Evolutionary conservation across 345 rosid genomes (phyloP).

Genomic region (Salix koriyanagi): DNA sequence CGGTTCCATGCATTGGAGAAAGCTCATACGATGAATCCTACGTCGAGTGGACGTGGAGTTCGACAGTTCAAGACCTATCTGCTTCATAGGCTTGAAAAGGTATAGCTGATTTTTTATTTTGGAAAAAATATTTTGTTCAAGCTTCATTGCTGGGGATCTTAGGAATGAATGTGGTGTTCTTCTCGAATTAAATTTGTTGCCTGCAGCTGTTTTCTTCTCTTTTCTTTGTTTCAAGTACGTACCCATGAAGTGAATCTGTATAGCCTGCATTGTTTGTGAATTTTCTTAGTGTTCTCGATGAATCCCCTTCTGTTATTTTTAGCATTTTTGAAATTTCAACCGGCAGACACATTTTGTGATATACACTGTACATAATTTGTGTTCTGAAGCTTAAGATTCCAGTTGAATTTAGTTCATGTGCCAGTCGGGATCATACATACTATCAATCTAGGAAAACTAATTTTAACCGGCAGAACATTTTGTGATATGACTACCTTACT

Average conservation of each 20-base stretch:
- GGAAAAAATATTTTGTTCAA: not conserved
- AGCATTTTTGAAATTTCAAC: not conserved
- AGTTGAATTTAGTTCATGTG: not conserved
- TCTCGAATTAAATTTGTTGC: not conserved
- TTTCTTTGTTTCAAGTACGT: not conserved
- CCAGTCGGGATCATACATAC: too few relatives aligned
- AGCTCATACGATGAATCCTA: constrained; percentile 70
- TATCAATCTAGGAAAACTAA: not conserved
- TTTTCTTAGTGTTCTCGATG: not conserved
- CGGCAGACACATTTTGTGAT: not conserved
- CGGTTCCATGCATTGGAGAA: constrained; percentile 89
- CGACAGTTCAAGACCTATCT: constrained; percentile 92
- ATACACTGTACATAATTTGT: not conserved
- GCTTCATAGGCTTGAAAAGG: constrained; percentile 76
- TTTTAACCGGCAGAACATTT: too few relatives aligned
- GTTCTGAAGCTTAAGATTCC: not conserved
- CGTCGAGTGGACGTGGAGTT: constrained; percentile 71
- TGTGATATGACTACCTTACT: not conserved
- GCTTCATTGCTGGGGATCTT: not conserved
- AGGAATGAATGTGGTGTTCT: not conserved
- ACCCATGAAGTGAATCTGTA: not conserved
- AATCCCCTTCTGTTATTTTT: not conserved
- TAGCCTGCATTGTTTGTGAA: not conserved
- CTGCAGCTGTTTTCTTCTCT: not conserved
- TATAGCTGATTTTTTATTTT: constrained; percentile 19